phyloP scores from a whole-genome alignment of 2,329 filamentous ascomycete species.

The Exophiala phaeomuriformis region DNA sequence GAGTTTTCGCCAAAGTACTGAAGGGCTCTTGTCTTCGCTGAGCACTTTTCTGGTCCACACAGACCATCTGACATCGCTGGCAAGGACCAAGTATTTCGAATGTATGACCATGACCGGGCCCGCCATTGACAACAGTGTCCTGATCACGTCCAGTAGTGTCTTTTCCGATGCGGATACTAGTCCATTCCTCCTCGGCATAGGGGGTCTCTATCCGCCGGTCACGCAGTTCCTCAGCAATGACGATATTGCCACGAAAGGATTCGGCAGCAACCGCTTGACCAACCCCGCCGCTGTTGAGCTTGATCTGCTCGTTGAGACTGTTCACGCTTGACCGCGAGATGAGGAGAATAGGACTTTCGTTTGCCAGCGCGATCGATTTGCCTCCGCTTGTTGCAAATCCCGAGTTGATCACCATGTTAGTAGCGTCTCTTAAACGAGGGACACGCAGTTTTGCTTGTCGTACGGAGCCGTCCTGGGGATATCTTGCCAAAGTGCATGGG shows the following conservation, averaged over 20 bases:
- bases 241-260: conserved; percentile 83
- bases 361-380: conserved; percentile 69
- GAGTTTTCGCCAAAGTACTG: conserved; percentile 76
- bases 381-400: conserved; percentile 37
- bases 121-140: too few species aligned
- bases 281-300: conserved; percentile 35
- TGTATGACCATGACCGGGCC: background rate
- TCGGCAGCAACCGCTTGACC: conserved; percentile 57
- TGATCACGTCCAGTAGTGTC: background rate
- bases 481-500: conserved; percentile 75
- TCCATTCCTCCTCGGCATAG: conserved; percentile 79
- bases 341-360: conserved; percentile 86
- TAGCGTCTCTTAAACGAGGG: conserved; percentile 49
- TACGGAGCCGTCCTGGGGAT: conserved; percentile 51
- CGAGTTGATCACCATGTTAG: too few species aligned
- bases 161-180: conserved; percentile 55
- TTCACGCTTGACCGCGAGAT: conserved; percentile 75
- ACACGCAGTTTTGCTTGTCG: conserved; percentile 32
- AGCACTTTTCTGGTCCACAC: conserved; percentile 77
- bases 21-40: conserved; percentile 77
- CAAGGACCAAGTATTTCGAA: conserved; percentile 69
- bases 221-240: conserved; percentile 50
- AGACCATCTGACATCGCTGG: conserved; percentile 91
- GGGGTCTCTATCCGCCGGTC: conserved; percentile 46
- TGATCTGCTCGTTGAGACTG: conserved; percentile 66